A percentile compares a stretch with the other conserved stretches of the same genome.
Conservation (phyloP, 2,329 filamentous ascomycete genomes). For the Dothidotthia symphoricarpi region DNA sequence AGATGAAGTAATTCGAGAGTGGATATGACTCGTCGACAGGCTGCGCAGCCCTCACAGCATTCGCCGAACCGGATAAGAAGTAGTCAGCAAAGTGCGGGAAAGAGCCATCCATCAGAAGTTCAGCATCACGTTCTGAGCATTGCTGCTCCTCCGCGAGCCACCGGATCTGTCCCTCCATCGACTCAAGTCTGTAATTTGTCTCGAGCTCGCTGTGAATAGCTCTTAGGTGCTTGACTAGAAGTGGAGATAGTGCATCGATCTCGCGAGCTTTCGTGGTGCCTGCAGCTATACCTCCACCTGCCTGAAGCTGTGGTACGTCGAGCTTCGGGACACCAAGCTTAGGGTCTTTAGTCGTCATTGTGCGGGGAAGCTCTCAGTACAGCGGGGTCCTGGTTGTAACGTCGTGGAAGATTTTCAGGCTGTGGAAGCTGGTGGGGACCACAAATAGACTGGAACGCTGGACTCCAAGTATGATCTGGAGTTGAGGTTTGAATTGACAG, state of each 20-base stretch:
- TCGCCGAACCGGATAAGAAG: conserved; percentile 48
- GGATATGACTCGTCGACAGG: conserved; percentile 62
- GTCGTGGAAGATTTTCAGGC: background rate
- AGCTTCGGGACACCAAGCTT: conserved; percentile 36
- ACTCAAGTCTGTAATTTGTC: conserved; percentile 31
- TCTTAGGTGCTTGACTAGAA: conserved; percentile 31
- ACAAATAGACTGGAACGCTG: too few species aligned
- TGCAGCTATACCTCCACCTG: conserved; percentile 38
- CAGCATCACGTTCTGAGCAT: conserved; percentile 18
- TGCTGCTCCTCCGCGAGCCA: conserved; percentile 38
- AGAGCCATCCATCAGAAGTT: conserved; percentile 31
- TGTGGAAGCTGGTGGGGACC: too few species aligned
- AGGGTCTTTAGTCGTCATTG: conserved; percentile 24
- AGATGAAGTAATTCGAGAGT: conserved; percentile 89
- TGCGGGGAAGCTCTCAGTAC: background rate
- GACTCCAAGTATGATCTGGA: too few species aligned
- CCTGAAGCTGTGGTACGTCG: conserved; percentile 38
- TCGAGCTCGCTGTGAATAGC: conserved; percentile 29
- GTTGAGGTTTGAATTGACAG: conserved; percentile 1
- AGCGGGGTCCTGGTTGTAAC: background rate
- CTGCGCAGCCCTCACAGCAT: conserved; percentile 45
- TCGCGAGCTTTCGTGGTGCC: conserved; percentile 27
- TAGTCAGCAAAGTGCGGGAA: conserved; percentile 42
- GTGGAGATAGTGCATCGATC: conserved; percentile 32
- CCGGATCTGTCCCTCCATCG: conserved; percentile 29